A percentile compares a stretch with the other conserved stretches of the same genome.
phyloP scores from a whole-genome alignment of 306 rosid genomes.

The Dicorynia guianensis region DNA sequence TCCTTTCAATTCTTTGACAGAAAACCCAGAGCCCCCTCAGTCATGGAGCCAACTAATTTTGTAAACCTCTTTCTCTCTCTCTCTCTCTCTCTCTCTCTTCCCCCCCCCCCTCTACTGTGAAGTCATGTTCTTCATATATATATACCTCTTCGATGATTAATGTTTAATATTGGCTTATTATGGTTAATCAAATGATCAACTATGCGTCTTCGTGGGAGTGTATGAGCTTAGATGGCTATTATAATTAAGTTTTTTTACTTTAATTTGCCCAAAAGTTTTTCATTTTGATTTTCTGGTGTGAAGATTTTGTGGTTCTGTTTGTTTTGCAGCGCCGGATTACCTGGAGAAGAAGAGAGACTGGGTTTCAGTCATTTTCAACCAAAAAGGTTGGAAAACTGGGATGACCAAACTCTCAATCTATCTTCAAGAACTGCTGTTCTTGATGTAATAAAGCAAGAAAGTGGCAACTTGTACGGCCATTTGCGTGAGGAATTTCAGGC shows the following conservation, averaged over 20 bases:
- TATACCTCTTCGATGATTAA: neutral
- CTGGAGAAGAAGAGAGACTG: conserved; percentile 64
- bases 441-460: conserved; percentile 66
- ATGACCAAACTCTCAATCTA: conserved; percentile 50
- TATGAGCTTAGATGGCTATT: neutral
- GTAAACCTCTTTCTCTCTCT: conserved; percentile 47
- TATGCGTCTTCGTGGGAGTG: neutral
- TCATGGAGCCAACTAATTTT: conserved; percentile 76
- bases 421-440: conserved; percentile 40
- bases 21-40: conserved; percentile 55
- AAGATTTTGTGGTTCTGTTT: conserved; percentile 19
- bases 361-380: conserved; percentile 53
- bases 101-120: too few species aligned
- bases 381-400: conserved; percentile 61
- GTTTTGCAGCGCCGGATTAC: conserved; percentile 63
- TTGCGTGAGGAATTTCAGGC: conserved; percentile 52
- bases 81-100: too few species aligned
- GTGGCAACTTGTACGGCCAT: conserved; percentile 51
- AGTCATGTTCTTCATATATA: neutral
- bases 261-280: neutral
- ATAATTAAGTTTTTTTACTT: neutral
- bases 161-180: neutral
- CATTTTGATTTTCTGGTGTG: neutral
- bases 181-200: neutral
- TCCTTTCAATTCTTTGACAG: conserved; percentile 56